phyloP scores from a whole-genome alignment of 2,329 filamentous ascomycete species.

The Emericellopsis cladophorae region DNA sequence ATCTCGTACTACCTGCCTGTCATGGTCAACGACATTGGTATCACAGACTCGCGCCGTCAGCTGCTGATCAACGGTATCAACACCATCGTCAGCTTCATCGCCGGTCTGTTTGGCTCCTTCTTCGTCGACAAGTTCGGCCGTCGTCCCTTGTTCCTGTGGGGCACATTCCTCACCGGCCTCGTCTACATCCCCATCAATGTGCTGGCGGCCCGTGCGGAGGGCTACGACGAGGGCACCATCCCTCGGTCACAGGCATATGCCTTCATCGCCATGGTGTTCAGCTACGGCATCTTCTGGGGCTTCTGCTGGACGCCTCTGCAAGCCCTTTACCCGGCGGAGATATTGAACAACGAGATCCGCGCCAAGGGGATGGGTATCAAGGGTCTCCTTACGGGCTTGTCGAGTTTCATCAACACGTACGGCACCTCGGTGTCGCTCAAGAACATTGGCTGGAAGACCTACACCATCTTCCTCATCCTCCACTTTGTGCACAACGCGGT shows the following conservation, averaged over 20 bases:
- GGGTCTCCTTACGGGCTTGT: constrained; percentile 20
- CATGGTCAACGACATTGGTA: constrained; percentile 30
- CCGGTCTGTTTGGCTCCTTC: constrained; percentile 23
- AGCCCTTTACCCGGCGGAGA: constrained; percentile 23
- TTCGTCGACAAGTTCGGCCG: constrained; percentile 31
- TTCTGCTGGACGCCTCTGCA: constrained; percentile 32
- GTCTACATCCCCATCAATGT: constrained; percentile 16
- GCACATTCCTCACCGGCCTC: constrained; percentile 19
- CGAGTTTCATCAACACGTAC: constrained; percentile 19
- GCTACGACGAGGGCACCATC: constrained; percentile 9
- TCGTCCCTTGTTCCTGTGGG: constrained; percentile 30
- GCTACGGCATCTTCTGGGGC: constrained; percentile 28
- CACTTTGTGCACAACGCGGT: constrained; percentile 15
- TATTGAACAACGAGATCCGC: constrained; percentile 19
- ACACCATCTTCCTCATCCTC: constrained; percentile 28
- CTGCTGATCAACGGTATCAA: constrained; percentile 24
- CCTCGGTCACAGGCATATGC: constrained; percentile 5
- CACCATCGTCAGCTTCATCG: constrained; percentile 26
- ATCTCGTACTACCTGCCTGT: constrained; percentile 32
- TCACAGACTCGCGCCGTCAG: constrained; percentile 20
- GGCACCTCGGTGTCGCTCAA: constrained; percentile 28
- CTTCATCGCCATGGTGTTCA: constrained; percentile 23
- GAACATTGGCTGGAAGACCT: constrained; percentile 27
- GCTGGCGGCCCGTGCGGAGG: constrained; percentile 13
- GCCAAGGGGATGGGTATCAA: constrained; percentile 28